These are phyloP conservation scores for Hypsizygus marmoreus DNA, from an alignment of 768 basidiomycete species.

Conservation along the genomic window DNA sequence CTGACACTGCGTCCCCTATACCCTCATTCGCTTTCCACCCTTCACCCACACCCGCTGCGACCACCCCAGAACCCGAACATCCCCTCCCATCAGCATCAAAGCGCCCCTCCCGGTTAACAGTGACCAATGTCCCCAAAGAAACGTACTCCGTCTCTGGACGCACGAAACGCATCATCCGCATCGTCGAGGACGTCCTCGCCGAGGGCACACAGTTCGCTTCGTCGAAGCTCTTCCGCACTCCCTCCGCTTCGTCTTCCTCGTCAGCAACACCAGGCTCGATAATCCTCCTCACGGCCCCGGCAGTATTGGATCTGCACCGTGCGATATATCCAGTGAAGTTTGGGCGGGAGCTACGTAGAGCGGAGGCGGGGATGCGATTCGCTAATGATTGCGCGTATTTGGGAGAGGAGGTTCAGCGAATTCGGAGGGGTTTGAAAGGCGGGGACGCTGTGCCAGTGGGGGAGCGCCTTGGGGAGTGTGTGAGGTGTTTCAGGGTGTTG, in stretches of 20 bases:
- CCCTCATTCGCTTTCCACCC: constrained; percentile 23
- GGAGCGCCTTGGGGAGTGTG: constrained; percentile 54
- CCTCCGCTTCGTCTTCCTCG: constrained; percentile 27
- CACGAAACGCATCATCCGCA: constrained; percentile 52
- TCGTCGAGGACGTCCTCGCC: constrained; percentile 61
- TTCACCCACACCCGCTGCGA: constrained; percentile 18
- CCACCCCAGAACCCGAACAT: constrained; percentile 11
- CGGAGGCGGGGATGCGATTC: constrained; percentile 67
- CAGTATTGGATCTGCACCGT: constrained; percentile 76
- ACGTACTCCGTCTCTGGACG: constrained; percentile 61
- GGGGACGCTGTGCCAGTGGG: constrained; percentile 28
- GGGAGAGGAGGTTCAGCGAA: constrained; percentile 47
- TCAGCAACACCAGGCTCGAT: constrained; percentile 48
- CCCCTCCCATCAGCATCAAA: constrained; percentile 23
- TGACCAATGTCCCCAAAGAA: constrained; percentile 42
- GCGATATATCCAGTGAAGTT: constrained; percentile 75
- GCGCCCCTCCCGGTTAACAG: constrained; percentile 26
- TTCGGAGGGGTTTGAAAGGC: constrained; percentile 29
- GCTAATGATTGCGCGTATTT: constrained; percentile 84
- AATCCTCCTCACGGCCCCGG: constrained; percentile 60
- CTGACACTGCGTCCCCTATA: constrained; percentile 22
- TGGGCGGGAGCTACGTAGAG: constrained; percentile 43
- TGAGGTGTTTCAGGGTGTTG: constrained; percentile 50
- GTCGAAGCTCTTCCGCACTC: constrained; percentile 58
- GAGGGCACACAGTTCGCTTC: constrained; percentile 68